Percentiles rank a stretch among this genome's conserved stretches.
Conservation (phyloP, 495 filamentous ascomycete species). For the Penicillium tannophilum region DNA sequence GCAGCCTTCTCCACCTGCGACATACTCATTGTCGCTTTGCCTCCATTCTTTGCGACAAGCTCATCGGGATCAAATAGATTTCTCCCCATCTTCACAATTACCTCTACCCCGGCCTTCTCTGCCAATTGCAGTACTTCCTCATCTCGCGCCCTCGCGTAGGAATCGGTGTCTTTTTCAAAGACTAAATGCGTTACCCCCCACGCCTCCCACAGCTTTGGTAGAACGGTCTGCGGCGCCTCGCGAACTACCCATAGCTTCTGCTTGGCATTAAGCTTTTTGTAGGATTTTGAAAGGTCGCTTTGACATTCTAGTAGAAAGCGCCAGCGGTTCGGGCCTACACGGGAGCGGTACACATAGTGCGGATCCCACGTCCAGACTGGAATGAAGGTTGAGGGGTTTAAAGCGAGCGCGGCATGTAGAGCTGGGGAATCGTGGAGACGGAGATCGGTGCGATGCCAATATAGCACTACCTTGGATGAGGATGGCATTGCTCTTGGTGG, state of each 20-base stretch:
- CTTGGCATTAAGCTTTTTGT: constrained; percentile 61
- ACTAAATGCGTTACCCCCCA: constrained; percentile 72
- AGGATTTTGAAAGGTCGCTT: constrained; percentile 60
- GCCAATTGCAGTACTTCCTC: constrained; percentile 54
- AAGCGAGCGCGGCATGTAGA: constrained; percentile 61
- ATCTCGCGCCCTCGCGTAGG: constrained; percentile 65
- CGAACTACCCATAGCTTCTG: constrained; percentile 68
- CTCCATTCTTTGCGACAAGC: constrained; percentile 60
- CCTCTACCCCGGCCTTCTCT: constrained; percentile 62
- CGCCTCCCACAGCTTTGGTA: constrained; percentile 66
- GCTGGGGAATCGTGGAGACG: constrained; percentile 73
- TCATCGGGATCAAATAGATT: constrained; percentile 70
- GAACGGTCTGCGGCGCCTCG: constrained; percentile 65
- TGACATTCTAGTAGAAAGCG: constrained; percentile 71
- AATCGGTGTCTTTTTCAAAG: constrained; percentile 74
- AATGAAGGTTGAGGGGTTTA: constrained; percentile 63
- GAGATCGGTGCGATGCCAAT: constrained; percentile 75
- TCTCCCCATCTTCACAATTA: constrained; percentile 59
- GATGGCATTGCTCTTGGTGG: not conserved
- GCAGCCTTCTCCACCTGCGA: constrained; percentile 57
- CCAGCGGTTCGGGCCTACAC: constrained; percentile 67
- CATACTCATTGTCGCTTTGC: constrained; percentile 71
- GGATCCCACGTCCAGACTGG: constrained; percentile 73
- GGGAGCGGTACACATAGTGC: constrained; percentile 69
- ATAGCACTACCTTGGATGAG: constrained; percentile 54